Evolutionary conservation across 106 monocot genomes (phyloP), one percentile per base, ranked within the genome.

Genomic region (Platanthera zijinensis): DNA sequence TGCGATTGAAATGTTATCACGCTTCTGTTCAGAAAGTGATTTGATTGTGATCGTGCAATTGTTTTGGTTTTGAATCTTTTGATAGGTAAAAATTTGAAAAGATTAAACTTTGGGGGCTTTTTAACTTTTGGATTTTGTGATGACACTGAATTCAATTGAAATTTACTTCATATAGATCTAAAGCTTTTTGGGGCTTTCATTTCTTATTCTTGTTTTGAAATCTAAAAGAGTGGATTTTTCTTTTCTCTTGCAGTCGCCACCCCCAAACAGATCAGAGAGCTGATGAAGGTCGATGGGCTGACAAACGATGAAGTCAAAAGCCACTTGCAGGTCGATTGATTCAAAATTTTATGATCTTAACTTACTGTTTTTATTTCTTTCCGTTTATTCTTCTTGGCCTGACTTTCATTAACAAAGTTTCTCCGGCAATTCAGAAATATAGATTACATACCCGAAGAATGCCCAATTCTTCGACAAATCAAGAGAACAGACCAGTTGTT

Each of bases 221-320:
- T 71, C 63, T 68, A 18, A 12, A 6, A 17, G 21, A 70, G 5
- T 12, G 48, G 25, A 48, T 48, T 4, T 21, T 22, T 69, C 11
- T 18, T 78, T 76, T 17, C 73, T 74, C 19, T 52, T 67, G 73
- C 96, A 96, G 93, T 84, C 28, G 97, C 94, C 4, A 99, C 97
- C 32, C 97, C 97, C 8, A 99, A 99, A 82, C 94, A 92, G 82
- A 99, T 99, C 59, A 87, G 97, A 74, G 97, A 99, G 53, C 59
- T 99, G 84, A 99, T 99, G 97, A 94, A 92, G 83, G 94, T 99
- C 5, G 94, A 99, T 56, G 93, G 97, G 2, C 87, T 99, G 22
- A 92, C 94, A 47, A 99, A 99, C 63, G 97, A 99, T 78, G 97
- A 99, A 86, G 97, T 99, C 18, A 99, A 99, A 70, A 99, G 97